phyloP scores from a whole-genome alignment of 1,284 basidiomycete genomes.

The Fomitopsis schrenkii region DNA sequence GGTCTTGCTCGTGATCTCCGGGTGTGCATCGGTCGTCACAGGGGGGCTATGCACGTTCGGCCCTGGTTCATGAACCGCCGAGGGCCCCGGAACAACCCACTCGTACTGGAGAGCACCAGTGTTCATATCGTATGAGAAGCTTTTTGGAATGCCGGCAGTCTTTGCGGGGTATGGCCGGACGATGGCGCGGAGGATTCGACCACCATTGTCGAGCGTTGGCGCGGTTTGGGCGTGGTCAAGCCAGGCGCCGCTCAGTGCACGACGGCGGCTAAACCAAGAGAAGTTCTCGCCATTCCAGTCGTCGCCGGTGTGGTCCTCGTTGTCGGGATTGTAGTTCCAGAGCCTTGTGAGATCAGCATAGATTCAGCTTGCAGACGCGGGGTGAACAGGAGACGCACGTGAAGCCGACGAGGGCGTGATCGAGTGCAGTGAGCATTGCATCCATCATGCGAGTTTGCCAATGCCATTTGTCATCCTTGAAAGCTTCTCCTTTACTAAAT shows the following conservation, averaged over 20 bases:
- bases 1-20: constrained; percentile 43
- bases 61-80: constrained; percentile 3
- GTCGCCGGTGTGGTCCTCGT: constrained; percentile 78
- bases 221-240: constrained; percentile 54
- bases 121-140: constrained; percentile 70
- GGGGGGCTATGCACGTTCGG: constrained; percentile 33
- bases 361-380: neutral
- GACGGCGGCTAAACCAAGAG: constrained; percentile 79
- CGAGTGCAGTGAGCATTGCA: constrained; percentile 76
- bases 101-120: constrained; percentile 58
- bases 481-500: constrained; percentile 66
- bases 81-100: constrained; percentile 45
- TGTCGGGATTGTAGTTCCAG: constrained; percentile 94
- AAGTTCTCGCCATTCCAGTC: constrained; percentile 97
- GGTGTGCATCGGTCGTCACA: constrained; percentile 27
- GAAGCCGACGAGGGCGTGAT: constrained; percentile 71
- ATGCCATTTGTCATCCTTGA: constrained; percentile 69
- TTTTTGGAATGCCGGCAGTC: constrained; percentile 66
- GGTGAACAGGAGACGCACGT: constrained; percentile 54
- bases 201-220: constrained; percentile 74
- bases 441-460: constrained; percentile 90
- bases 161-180: constrained; percentile 81
- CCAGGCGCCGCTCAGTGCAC: constrained; percentile 48
- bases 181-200: constrained; percentile 70
- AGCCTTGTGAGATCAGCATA: constrained; percentile 43